These are phyloP conservation scores for Flaveria linearis DNA, from an alignment of 129 eudicot genomes.

Conservation along the genomic window DNA sequence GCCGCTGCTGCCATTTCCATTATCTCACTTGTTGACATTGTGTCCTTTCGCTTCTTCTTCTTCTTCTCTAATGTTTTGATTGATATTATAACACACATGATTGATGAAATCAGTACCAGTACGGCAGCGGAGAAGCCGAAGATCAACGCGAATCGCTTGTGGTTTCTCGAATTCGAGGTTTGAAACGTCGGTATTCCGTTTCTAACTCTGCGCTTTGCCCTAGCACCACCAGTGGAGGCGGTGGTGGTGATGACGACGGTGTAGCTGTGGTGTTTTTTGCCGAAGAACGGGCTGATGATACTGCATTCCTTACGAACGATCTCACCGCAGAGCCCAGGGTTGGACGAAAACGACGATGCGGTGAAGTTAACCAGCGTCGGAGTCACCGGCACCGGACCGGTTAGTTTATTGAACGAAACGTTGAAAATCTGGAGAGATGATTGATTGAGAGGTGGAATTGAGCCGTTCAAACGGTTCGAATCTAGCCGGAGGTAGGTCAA, in stretches of 20 bases:
- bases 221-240: conserved; percentile 17
- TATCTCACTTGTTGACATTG: conserved; percentile 33
- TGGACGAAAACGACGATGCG: conserved; percentile 40
- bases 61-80: conserved; percentile 24
- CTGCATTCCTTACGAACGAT: conserved; percentile 63
- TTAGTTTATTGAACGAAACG: conserved; percentile 58
- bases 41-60: neutral
- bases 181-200: conserved; percentile 26
- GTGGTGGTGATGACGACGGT: conserved; percentile 26
- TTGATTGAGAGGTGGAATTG: conserved; percentile 72
- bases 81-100: conserved; percentile 40
- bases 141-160: conserved; percentile 36
- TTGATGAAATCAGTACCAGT: conserved; percentile 35
- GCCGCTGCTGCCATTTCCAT: conserved; percentile 45
- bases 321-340: conserved; percentile 79
- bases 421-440: conserved; percentile 60
- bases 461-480: conserved; percentile 66
- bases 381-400: conserved; percentile 81
- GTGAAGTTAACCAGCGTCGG: conserved; percentile 46
- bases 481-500: conserved; percentile 62
- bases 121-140: conserved; percentile 48
- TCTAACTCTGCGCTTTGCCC: conserved; percentile 36
- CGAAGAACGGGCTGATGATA: conserved; percentile 55
- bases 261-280: conserved; percentile 28
- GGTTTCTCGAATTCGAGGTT: conserved; percentile 13